These are phyloP conservation scores for Albifimbria verrucaria DNA, from an alignment of 2,329 filamentous ascomycete species.

Conservation along the genomic window DNA sequence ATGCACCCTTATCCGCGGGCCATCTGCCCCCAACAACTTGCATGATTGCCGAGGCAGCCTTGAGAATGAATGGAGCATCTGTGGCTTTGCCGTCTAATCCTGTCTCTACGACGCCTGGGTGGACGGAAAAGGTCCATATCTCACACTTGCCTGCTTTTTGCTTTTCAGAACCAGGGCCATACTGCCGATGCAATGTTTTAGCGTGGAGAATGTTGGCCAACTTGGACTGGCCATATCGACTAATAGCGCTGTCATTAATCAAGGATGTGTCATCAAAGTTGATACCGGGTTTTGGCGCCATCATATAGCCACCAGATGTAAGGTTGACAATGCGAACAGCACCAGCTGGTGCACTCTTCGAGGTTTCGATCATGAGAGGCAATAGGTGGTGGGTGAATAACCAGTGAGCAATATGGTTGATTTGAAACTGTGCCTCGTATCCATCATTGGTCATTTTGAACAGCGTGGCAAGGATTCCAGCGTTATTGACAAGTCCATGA, in stretches of 20 bases:
- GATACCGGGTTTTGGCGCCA: conserved; percentile 12
- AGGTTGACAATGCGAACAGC: conserved; percentile 15
- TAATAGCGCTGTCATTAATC: neutral
- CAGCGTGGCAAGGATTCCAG: conserved; percentile 9
- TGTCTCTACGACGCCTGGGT: neutral
- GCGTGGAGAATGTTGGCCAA: conserved; percentile 15
- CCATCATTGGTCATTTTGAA: conserved; percentile 30
- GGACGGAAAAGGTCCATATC: neutral
- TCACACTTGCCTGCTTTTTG: neutral
- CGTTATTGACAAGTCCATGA: conserved; percentile 8
- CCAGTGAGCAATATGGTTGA: conserved; percentile 30
- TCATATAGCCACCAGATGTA: conserved; percentile 9
- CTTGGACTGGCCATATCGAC: conserved; percentile 14
- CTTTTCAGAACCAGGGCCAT: conserved; percentile 8
- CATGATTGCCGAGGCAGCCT: neutral
- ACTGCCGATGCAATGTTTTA: conserved; percentile 7
- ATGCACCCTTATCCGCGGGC: conserved; percentile 7
- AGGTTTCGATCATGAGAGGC: conserved; percentile 12
- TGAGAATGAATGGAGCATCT: neutral
- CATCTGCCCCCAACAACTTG: conserved; percentile 2
- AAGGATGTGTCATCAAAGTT: conserved; percentile 7
- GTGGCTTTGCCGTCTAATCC: neutral
- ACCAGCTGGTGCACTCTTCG: conserved; percentile 3
- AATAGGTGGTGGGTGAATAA: neutral
- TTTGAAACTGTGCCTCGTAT: conserved; percentile 32